Evolutionary conservation across 2,329 filamentous ascomycete genomes (phyloP).

Genomic region (Fusarium hainanense): DNA sequence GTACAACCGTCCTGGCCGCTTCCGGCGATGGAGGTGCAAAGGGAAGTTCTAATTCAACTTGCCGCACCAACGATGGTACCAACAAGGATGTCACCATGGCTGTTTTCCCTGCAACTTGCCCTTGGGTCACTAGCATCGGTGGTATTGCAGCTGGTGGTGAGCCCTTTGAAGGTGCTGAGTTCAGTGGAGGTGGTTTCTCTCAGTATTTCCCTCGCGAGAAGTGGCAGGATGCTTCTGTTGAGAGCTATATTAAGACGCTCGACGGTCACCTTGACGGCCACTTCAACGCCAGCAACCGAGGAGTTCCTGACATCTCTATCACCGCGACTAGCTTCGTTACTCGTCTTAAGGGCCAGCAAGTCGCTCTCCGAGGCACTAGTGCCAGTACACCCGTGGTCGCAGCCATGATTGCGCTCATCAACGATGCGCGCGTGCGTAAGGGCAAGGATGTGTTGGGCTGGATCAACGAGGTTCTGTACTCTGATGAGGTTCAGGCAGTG

Average conservation of each 20-base stretch:
- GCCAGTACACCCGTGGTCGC: slow-evolving; percentile 67
- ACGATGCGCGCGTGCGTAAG: slow-evolving; percentile 62
- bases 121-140: slow-evolving; percentile 75
- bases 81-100: slow-evolving; percentile 67
- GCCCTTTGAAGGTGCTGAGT: slow-evolving; percentile 56
- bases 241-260: slow-evolving; percentile 55
- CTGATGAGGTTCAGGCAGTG: slow-evolving; percentile 49
- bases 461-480: slow-evolving; percentile 63
- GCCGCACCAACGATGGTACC: slow-evolving; percentile 68
- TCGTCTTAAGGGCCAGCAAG: slow-evolving; percentile 45
- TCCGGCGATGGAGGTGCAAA: slow-evolving; percentile 64
- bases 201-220: slow-evolving; percentile 58
- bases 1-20: slow-evolving; percentile 62
- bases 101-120: slow-evolving; percentile 74
- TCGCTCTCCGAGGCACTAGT: slow-evolving; percentile 57
- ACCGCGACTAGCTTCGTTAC: slow-evolving; percentile 68
- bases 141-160: slow-evolving; percentile 59
- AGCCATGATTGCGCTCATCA: slow-evolving; percentile 64
- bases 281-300: slow-evolving; percentile 60
- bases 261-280: slow-evolving; percentile 56
- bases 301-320: slow-evolving; percentile 63
- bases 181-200: slow-evolving; percentile 65
- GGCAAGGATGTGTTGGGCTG: slow-evolving; percentile 64
- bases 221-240: slow-evolving; percentile 59
- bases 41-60: slow-evolving; percentile 60